Evolutionary conservation across 2,329 filamentous ascomycete genomes (phyloP).

Genomic region (Lasiodiplodia sp.): DNA sequence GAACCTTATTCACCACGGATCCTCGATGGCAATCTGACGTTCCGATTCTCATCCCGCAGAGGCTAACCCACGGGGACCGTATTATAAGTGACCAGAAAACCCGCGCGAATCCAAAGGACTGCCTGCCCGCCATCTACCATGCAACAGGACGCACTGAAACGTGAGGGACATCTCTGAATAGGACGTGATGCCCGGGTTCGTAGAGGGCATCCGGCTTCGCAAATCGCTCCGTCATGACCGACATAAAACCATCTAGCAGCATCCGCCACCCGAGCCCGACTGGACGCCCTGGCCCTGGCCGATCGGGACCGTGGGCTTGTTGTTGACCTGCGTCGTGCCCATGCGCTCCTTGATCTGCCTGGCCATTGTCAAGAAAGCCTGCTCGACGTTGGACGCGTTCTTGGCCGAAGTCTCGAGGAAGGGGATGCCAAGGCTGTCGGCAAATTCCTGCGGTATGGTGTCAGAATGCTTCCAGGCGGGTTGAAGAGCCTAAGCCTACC

Average conservation of each 20-base stretch:
- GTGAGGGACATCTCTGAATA: conserved; percentile 28
- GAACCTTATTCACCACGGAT: conserved; percentile 30
- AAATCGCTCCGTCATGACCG: conserved; percentile 23
- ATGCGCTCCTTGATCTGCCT: conserved; percentile 99
- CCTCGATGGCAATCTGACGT: conserved; percentile 30
- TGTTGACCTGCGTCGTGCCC: conserved; percentile 97
- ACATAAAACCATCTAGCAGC: conserved; percentile 70
- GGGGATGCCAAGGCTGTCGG: conserved; percentile 96
- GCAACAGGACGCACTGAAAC: conserved; percentile 31
- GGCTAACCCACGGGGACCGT: conserved; percentile 16
- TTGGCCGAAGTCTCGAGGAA: conserved; percentile 99
- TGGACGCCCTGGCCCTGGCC: conserved; percentile 94
- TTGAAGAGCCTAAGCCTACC: conserved; percentile 64
- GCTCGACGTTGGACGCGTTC: conserved; percentile 99
- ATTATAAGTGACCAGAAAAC: conserved; percentile 31
- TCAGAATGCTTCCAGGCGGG: conserved; percentile 32
- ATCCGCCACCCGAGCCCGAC: conserved; percentile 82
- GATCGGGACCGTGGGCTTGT: conserved; percentile 97
- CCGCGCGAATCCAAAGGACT: conserved; percentile 31
- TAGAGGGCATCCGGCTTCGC: conserved; percentile 27
- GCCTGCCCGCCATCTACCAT: conserved; percentile 31
- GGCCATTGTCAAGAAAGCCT: conserved; percentile 99
- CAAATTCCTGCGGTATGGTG: conserved; percentile 78
- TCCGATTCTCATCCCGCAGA: conserved; percentile 28
- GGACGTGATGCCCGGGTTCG: conserved; percentile 24